A percentile compares a stretch with the other conserved stretches of the same genome.
Evolutionary conservation across 140 eudicot genomes (phyloP).

Genomic region (Oenanthe javanica): DNA sequence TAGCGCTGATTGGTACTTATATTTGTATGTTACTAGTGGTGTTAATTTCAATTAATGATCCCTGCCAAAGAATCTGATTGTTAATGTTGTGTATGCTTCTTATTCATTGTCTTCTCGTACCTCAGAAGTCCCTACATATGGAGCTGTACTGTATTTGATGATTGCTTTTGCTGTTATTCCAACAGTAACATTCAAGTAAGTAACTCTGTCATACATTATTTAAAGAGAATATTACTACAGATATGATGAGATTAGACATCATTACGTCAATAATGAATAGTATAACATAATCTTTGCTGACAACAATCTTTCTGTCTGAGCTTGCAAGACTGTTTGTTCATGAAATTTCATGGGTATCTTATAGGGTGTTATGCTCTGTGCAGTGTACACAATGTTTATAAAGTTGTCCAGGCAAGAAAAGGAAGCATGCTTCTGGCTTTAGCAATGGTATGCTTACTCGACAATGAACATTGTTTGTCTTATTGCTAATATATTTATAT

Average conservation of each 20-base stretch:
- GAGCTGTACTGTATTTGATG: constrained; percentile 57
- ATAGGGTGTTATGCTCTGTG: constrained; percentile 6
- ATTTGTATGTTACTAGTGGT: background rate
- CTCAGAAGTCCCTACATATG: constrained; percentile 63
- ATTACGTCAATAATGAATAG: background rate
- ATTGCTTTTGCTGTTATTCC: constrained; percentile 78
- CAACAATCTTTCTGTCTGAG: background rate
- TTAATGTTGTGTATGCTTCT: background rate
- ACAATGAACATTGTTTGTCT: background rate
- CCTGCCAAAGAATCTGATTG: background rate
- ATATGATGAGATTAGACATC: background rate
- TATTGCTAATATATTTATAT: constrained; percentile 1
- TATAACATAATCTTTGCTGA: background rate
- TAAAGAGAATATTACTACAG: background rate
- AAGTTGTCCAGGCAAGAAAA: constrained; percentile 67
- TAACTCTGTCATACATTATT: constrained; percentile 5
- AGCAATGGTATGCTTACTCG: constrained; percentile 67
- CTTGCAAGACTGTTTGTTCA: background rate
- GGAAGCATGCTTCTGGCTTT: constrained; percentile 90
- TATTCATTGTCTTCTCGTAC: constrained; percentile 13
- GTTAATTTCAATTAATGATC: background rate
- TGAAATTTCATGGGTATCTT: background rate
- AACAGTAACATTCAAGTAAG: constrained; percentile 77
- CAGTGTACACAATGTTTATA: constrained; percentile 74
- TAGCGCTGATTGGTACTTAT: background rate